Conservation (phyloP, 169 alveolate genomes). For the Plasmodium vivax region DNA sequence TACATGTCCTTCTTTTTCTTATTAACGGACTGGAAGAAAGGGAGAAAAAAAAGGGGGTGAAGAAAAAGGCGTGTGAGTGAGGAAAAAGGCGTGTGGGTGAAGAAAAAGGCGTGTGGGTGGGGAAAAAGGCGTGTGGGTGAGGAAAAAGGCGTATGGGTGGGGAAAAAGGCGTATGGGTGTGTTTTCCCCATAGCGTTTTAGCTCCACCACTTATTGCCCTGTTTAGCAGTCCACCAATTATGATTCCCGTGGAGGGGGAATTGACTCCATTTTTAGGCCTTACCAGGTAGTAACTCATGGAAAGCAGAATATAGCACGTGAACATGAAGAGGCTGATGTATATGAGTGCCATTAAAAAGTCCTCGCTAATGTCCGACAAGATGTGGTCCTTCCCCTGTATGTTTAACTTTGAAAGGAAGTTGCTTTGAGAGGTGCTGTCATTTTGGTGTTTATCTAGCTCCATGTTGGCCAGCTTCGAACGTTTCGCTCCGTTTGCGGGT, state of each 20-base stretch:
- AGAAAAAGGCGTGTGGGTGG: too few species aligned
- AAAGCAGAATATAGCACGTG: neutral
- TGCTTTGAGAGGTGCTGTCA: neutral
- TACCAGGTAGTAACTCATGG: neutral
- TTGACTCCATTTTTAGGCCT: neutral
- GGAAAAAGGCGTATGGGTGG: too few species aligned
- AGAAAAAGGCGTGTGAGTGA: neutral
- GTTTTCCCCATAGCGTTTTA: neutral
- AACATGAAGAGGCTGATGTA: neutral
- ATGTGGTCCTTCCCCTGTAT: neutral
- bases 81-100: neutral
- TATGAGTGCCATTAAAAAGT: neutral
- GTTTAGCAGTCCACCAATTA: neutral
- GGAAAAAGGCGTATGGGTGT: neutral
- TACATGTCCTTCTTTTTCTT: neutral
- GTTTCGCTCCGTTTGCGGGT: neutral
- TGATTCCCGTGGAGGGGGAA: neutral
- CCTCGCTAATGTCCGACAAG: neutral
- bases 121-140: neutral
- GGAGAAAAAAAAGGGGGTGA: neutral
- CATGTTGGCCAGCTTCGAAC: neutral
- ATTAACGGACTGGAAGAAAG: neutral
- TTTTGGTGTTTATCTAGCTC: neutral
- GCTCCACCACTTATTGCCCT: neutral
- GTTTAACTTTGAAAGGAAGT: neutral